These are phyloP conservation scores for Parietichytrium sp. DNA, from an alignment of 108 stramenopile genomes.

Conservation along the genomic window DNA sequence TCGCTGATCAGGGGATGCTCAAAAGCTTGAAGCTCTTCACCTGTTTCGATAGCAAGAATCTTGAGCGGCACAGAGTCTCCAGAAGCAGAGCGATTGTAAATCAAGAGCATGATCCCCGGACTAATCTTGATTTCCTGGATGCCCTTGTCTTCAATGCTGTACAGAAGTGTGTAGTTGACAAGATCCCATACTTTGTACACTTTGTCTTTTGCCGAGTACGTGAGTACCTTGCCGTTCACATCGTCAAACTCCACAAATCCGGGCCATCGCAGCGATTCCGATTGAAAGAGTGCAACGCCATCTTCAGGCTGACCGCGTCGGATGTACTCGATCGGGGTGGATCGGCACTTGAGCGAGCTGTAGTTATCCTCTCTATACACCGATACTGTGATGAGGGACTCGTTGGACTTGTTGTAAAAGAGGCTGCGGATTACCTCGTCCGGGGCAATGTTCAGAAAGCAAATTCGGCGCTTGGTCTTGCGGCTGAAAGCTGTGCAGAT, in stretches of 20 bases:
- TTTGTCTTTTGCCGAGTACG: conserved; percentile 21
- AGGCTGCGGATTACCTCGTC: conserved; percentile 32
- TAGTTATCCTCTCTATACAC: conserved; percentile 13
- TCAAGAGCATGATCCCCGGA: conserved; percentile 29
- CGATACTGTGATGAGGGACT: conserved; percentile 39
- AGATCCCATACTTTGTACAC: conserved; percentile 33
- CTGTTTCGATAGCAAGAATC: background rate
- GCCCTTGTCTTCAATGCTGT: conserved; percentile 13
- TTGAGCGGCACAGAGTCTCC: conserved; percentile 3
- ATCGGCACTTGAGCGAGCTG: conserved; percentile 30
- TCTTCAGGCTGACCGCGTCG: conserved; percentile 29
- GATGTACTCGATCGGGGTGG: conserved; percentile 30
- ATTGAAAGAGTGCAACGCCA: background rate
- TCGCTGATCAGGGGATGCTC: background rate
- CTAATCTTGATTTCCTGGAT: conserved; percentile 29
- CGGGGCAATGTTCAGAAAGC: conserved; percentile 33
- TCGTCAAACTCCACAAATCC: conserved; percentile 36
- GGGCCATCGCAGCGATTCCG: conserved; percentile 28
- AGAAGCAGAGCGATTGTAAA: background rate
- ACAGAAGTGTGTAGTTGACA: conserved; percentile 16
- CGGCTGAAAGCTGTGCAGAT: conserved; percentile 35
- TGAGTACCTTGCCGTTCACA: conserved; percentile 33
- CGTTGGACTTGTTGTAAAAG: conserved; percentile 36
- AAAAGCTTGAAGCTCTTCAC: background rate
- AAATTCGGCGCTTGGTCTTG: background rate